Evolutionary conservation across 169 alveolate species (phyloP), one percentile per base, ranked within the genome.

Genomic region (Eimeria praecox): DNA sequence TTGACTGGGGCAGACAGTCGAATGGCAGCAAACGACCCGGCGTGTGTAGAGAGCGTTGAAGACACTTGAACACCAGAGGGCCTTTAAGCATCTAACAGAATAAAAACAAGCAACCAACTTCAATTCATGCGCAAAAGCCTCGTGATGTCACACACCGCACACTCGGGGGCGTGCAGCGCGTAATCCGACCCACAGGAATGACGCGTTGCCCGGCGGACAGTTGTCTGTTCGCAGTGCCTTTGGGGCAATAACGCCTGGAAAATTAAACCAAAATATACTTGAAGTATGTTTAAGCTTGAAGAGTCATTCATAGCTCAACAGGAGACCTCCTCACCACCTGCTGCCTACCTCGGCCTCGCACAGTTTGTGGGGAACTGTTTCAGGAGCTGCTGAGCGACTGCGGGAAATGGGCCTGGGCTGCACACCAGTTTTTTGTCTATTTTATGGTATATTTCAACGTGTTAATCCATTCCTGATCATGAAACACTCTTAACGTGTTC

Each of bases 1-100:
- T 69, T 69, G 80, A 69, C 80, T 69, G 38, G 16, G 42, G 80
- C 80, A 69, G 80, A 69, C 80, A 69, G 80, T 69, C 40, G 38
- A 69, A 35, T 4, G 42, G 80, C 80, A 69, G 16, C 80, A 69
- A n/a, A 44, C 80, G 44, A 44, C 80, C 42, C 80, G 24, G 44
- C 38, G 80, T 35, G 80, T 35, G 80, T 64, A 30, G 80, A 69
- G 80, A 69, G 38, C 46, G 9, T 8, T 24, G 44, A 20, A 69
- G 80, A 69, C 80, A 69, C 80, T n/a, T 10, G 66, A 56, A 56
- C 66, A 56, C 66, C 66, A 6, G 18, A 2, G 14, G 5, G 66
- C 66, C 66, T 16, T 56, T 18, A 6, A 18, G 18, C 66, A 18
- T 56, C 14, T 27, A 56, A 16, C 66, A 2, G 18, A 69, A 30